These are phyloP conservation scores for Zopfia rhizophila DNA, from an alignment of 2,329 filamentous ascomycete species.

Conservation along the genomic window DNA sequence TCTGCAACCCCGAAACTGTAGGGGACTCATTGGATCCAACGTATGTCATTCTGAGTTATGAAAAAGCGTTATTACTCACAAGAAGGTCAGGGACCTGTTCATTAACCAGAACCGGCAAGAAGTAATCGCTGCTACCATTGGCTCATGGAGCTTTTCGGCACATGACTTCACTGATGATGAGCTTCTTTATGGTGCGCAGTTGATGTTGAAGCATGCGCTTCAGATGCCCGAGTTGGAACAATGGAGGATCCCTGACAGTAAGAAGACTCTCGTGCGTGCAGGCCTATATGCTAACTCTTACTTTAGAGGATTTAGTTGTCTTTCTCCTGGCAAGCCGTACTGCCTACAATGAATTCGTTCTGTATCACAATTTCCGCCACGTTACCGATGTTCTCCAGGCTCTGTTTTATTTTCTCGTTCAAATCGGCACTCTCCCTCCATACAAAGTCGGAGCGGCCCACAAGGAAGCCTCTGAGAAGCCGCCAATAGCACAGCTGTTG, in stretches of 20 bases:
- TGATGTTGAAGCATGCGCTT: conserved; percentile 92
- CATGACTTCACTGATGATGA: conserved; percentile 93
- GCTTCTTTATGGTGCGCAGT: conserved; percentile 81
- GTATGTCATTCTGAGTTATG: conserved; percentile 54
- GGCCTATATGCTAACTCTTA: conserved; percentile 26
- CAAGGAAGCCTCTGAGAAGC: conserved; percentile 57
- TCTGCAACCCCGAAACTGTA: conserved; percentile 76
- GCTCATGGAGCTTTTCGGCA: conserved; percentile 87
- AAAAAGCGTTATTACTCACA: conserved; percentile 27
- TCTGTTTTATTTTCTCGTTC: conserved; percentile 87
- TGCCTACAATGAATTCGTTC: conserved; percentile 96
- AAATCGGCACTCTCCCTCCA: conserved; percentile 77
- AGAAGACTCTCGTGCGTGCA: conserved; percentile 50
- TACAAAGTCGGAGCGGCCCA: conserved; percentile 62
- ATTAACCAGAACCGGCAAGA: conserved; percentile 73
- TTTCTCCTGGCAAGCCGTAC: conserved; percentile 89
- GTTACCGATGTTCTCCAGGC: conserved; percentile 96
- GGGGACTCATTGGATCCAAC: conserved; percentile 70
- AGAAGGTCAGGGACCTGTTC: conserved; percentile 66
- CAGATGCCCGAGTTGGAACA: conserved; percentile 80
- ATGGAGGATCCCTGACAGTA: conserved; percentile 83
- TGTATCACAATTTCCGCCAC: conserved; percentile 98
- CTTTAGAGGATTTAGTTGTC: conserved; percentile 78
- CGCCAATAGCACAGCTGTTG: conserved; percentile 78
- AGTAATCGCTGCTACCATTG: conserved; percentile 74